Conservation (phyloP, 768 basidiomycete species). For the Russula sp. region DNA sequence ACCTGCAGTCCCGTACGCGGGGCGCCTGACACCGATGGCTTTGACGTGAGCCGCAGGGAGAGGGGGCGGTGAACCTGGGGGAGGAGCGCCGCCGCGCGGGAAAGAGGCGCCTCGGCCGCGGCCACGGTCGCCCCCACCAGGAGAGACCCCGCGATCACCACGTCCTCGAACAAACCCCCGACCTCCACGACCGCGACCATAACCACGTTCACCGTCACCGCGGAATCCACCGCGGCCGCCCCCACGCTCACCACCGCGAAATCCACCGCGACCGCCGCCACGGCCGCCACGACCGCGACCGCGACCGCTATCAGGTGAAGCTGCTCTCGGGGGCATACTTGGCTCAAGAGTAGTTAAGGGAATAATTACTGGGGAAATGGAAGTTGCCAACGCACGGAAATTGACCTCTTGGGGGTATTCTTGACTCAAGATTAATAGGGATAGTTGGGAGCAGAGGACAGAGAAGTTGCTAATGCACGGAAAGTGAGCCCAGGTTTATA, state of each 20-base stretch:
- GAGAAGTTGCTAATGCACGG: not conserved
- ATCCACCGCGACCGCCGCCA: not conserved
- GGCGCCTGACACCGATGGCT: constrained; percentile 60
- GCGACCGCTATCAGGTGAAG: not conserved
- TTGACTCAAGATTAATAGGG: no score
- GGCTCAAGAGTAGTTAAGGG: no score
- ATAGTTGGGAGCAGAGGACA: no score
- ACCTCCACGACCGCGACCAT: not conserved
- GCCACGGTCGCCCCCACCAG: constrained; percentile 4
- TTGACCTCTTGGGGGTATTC: not conserved
- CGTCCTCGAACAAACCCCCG: not conserved
- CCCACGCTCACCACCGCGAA: not conserved
- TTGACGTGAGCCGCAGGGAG: constrained; percentile 33
- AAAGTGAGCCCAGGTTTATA: not conserved
- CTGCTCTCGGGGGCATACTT: not conserved
- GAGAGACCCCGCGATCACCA: constrained; percentile 25
- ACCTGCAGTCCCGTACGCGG: constrained; percentile 54
- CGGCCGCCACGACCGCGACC: not conserved
- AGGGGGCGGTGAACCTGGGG: not conserved
- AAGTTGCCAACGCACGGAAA: no score
- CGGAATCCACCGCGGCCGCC: not conserved
- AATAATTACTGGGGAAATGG: no score
- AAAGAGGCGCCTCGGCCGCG: not conserved
- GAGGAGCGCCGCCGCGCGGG: not conserved
- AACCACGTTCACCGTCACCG: not conserved